phyloP scores from a whole-genome alignment of 1,284 basidiomycete genomes.

The Ustilago trichophora region DNA sequence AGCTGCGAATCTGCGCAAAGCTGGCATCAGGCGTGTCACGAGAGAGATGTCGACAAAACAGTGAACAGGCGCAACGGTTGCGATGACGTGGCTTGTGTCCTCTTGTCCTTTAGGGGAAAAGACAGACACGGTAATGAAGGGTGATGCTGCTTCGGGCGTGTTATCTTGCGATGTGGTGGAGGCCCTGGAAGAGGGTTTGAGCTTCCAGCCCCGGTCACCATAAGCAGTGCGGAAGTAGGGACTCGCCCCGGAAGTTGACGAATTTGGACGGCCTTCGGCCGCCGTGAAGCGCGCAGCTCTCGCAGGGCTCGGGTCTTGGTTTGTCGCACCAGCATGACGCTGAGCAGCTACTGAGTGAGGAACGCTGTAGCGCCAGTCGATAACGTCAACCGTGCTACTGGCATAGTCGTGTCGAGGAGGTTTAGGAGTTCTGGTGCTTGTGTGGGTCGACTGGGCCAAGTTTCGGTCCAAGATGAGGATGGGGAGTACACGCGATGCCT shows the following conservation, averaged over 20 bases:
- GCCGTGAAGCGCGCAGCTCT: constrained; percentile 27
- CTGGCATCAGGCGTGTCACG: constrained; percentile 39
- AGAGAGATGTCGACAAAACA: constrained; percentile 50
- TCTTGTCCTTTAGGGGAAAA: neutral
- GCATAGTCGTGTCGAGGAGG: constrained; percentile 25
- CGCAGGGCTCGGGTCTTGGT: neutral
- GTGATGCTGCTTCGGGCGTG: neutral
- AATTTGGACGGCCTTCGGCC: constrained; percentile 5
- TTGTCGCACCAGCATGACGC: neutral
- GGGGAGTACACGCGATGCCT: constrained; percentile 25
- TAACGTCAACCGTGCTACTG: constrained; percentile 33
- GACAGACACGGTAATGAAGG: constrained; percentile 1
- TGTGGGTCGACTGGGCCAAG: constrained; percentile 5
- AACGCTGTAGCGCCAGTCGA: constrained; percentile 38
- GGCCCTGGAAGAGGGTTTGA: constrained; percentile 16
- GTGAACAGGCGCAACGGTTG: constrained; percentile 37
- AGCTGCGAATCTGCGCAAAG: constrained; percentile 25
- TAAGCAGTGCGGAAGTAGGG: constrained; percentile 37
- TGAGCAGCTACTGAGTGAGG: neutral
- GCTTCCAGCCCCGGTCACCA: constrained; percentile 53
- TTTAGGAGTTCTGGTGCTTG: neutral
- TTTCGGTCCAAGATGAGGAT: constrained; percentile 38
- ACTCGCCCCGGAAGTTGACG: neutral
- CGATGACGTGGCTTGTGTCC: constrained; percentile 8
- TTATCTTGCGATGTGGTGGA: neutral